Base-by-base conservation (phyloP, 1,284 basidiomycete genomes). In the Lentinus polychrous region DNA sequence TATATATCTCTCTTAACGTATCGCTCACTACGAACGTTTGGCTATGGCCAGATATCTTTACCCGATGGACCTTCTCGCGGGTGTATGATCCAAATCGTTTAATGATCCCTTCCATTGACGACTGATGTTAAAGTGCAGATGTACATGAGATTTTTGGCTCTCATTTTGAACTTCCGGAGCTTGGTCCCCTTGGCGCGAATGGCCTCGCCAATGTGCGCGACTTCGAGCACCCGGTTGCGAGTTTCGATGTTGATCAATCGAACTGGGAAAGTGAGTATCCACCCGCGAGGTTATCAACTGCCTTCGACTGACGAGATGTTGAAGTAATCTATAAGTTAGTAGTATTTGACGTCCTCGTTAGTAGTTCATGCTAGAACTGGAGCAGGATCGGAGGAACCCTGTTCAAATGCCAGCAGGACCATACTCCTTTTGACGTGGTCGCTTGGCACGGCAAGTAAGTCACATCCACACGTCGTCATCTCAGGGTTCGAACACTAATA, bases 341-440 rank as follows among this genome's bases (percentile, higher is more conserved):
- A 22, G 22, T 41, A 37, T 33, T 6, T 24, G 36, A 17, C 10
- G 33, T 8, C 10, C 33, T 34, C 33, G n/a, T 8, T n/a, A 34
- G n/a, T 34, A 34, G 10, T 34, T 10, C 33, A 34, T n/a, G n/a
- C 8, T 8, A 10, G 33, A 8, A 8, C 15, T 24, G 22, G 10
- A 2, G n/a, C 41, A 81, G 78, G 62, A 70, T 85, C 22, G 68
- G 72, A 50, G 81, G 81, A 4, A 66, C 76, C 58, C 63, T 81
- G 11, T 81, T 77, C 58, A 60, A 65, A 6, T 80, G 76, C 56
- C 65, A 68, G 43, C 82, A 85, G 55, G 71, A 79, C 38, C 81
- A 84, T 59, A 82, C 82, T 0, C 82, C 83, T 0, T 86, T 85
- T 60, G 83, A 87, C 57, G 83, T 86, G 20, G 83, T 86, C 39